A percentile compares a stretch with the other conserved stretches of the same genome.
Conservation (phyloP, 108 stramenopile species). For the Nitzschia inconspicua region DNA sequence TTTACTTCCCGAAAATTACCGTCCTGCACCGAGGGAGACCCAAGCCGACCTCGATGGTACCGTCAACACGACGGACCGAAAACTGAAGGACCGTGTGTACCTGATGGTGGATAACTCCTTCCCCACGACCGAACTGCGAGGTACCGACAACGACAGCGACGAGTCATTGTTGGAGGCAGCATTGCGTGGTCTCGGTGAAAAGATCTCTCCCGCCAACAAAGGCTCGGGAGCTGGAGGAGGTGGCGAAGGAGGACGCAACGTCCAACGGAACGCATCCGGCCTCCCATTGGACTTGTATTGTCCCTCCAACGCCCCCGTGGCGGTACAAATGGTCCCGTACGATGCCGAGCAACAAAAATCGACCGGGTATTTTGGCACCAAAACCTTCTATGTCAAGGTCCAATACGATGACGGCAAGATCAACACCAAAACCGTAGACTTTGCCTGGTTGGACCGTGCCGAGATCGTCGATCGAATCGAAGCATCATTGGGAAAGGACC, state of each 20-base stretch:
- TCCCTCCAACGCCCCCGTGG: slow-evolving; percentile 62
- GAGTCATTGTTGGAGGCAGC: slow-evolving; percentile 65
- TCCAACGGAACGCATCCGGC: slow-evolving; percentile 26
- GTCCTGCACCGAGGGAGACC: slow-evolving; percentile 78
- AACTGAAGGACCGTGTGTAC: slow-evolving; percentile 62
- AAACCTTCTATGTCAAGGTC: slow-evolving; percentile 74
- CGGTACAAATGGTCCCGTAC: slow-evolving; percentile 53
- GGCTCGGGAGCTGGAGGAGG: too few species aligned
- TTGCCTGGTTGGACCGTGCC: slow-evolving; percentile 72
- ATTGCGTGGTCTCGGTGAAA: slow-evolving; percentile 29
- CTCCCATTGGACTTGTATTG: slow-evolving; percentile 50
- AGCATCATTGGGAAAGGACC: slow-evolving; percentile 40
- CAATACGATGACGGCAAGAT: slow-evolving; percentile 62
- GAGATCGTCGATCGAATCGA: slow-evolving; percentile 62
- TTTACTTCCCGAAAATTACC: slow-evolving; percentile 52
- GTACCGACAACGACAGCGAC: slow-evolving; percentile 24
- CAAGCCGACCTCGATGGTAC: slow-evolving; percentile 72
- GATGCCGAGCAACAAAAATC: slow-evolving; percentile 18
- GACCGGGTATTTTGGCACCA: slow-evolving; percentile 55
- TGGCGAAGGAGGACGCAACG: background rate
- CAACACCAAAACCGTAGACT: slow-evolving; percentile 42
- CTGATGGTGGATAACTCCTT: slow-evolving; percentile 67
- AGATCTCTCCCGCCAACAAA: too few species aligned
- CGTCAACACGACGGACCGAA: slow-evolving; percentile 63
- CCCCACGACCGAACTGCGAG: slow-evolving; percentile 45